Percentiles rank a stretch among this genome's conserved stretches.
Conservation (phyloP, 768 basidiomycete genomes). For the Naganishia vishniacii region DNA sequence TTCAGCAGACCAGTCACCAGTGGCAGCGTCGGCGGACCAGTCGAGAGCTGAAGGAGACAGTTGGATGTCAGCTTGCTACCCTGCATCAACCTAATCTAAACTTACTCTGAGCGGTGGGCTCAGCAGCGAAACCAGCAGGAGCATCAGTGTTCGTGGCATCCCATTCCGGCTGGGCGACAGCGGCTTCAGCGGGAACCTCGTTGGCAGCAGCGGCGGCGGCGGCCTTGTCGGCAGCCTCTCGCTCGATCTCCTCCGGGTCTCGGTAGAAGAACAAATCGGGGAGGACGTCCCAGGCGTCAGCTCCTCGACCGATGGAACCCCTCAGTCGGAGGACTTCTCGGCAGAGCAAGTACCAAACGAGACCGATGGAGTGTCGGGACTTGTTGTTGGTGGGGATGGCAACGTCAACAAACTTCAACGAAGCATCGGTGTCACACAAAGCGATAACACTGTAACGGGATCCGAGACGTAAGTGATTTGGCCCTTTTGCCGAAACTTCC, state of each 20-base stretch:
- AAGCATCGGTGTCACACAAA: conserved; percentile 96
- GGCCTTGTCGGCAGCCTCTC: conserved; percentile 84
- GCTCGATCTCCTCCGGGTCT: conserved; percentile 98
- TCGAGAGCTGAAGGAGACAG: conserved; percentile 59
- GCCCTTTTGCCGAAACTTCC: no score
- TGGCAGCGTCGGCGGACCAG: conserved; percentile 68
- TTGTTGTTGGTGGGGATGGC: conserved; percentile 99
- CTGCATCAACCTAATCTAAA: conserved; percentile 23
- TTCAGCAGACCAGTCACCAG: conserved; percentile 83
- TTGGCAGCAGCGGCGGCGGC: conserved; percentile 70
- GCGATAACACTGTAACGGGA: conserved; percentile 88
- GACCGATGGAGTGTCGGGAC: conserved; percentile 91
- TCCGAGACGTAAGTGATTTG: no score
- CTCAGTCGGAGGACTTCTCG: conserved; percentile 94
- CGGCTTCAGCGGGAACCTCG: conserved; percentile 55
- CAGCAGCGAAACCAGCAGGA: conserved; percentile 68
- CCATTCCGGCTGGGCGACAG: conserved; percentile 51
- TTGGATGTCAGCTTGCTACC: conserved; percentile 1
- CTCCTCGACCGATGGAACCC: conserved; percentile 82
- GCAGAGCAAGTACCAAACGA: conserved; percentile 68
- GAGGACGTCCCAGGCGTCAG: conserved; percentile 96
- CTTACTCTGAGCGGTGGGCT: conserved; percentile 49
- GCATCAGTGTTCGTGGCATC: conserved; percentile 60
- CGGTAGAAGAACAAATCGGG: conserved; percentile 99
- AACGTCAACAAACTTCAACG: conserved; percentile 94